Base-by-base conservation (phyloP, 768 basidiomycete genomes). In the Boletales sp. region DNA sequence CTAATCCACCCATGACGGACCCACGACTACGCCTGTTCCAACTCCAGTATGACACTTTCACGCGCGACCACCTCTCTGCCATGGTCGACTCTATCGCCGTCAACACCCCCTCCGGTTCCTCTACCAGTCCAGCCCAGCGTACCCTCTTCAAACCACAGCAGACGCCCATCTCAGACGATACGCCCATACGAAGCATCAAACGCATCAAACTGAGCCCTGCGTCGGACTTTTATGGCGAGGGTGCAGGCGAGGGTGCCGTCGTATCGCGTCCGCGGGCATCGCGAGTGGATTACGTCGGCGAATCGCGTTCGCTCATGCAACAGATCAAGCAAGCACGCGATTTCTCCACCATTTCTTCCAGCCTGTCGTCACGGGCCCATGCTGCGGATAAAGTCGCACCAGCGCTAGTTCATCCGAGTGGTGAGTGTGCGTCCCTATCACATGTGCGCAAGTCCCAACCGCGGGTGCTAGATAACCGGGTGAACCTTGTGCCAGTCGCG, bases 31-130 rank as follows among this genome's bases (percentile, higher is more conserved):
- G 86, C 12, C 77, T 97, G 34, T 97, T 98, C 70, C 88, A 93
- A 62, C 89, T 94, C 45, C 85, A 92, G 56, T 98, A 97, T 62
- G 95, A 99, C 67, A 97, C 95, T 0, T 94, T 90, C 63, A 99
- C 95, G 2, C 82, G 93, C 39, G 90, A 95, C 18, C 92, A 97
- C 63, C 81, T 98, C 38, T 92, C 91, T 3, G 92, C 90, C 0
- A 81, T 98, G 70, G 93, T 95, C 2, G 94, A 97, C 57, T 90
- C 92, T 3, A 94, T 97, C 52, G 93, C 91, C n/a, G 73, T 87
- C 36, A 84, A 87, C 54, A 82, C 84, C 0, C 81, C 82, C 0
- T 85, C 87, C 27, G 81, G 69, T 5, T 71, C 72, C 1, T 76
- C 79, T 8, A 72, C 78, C 2, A 79, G 74, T 37, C 72, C 77